Conservation (phyloP, 305 asterid species). For the Fraxinus dipetala region DNA sequence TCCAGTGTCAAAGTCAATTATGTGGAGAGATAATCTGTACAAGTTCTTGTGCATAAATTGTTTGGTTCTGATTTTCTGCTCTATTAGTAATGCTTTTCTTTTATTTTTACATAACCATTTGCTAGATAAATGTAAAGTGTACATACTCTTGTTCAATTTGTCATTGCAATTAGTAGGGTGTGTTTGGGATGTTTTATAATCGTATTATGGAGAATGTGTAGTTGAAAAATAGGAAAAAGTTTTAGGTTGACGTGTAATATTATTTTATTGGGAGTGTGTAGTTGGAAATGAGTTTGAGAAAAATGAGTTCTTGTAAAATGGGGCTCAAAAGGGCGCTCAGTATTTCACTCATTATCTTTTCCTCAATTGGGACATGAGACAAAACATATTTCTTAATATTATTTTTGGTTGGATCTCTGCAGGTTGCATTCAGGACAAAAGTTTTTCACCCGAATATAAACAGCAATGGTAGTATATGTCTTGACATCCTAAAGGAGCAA, state of each 20-base stretch:
- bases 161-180: background rate
- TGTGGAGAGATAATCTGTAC: background rate
- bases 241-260: background rate
- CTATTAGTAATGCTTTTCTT: background rate
- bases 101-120: background rate
- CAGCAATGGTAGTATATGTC: constrained; percentile 37
- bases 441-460: background rate
- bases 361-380: background rate
- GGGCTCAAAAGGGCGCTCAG: background rate
- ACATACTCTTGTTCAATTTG: background rate
- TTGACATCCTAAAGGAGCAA: constrained; percentile 38
- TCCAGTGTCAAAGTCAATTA: background rate
- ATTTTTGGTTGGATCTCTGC: background rate
- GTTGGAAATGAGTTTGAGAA: background rate
- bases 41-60: background rate
- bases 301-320: background rate
- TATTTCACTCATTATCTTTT: background rate
- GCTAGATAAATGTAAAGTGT: background rate
- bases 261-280: background rate
- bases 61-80: background rate
- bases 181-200: background rate
- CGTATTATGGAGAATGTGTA: background rate
- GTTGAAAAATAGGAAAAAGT: background rate
- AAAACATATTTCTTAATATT: background rate
- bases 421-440: background rate